Base-by-base conservation (phyloP, 2,329 filamentous ascomycete genomes). In the Talaromyces sp. region DNA sequence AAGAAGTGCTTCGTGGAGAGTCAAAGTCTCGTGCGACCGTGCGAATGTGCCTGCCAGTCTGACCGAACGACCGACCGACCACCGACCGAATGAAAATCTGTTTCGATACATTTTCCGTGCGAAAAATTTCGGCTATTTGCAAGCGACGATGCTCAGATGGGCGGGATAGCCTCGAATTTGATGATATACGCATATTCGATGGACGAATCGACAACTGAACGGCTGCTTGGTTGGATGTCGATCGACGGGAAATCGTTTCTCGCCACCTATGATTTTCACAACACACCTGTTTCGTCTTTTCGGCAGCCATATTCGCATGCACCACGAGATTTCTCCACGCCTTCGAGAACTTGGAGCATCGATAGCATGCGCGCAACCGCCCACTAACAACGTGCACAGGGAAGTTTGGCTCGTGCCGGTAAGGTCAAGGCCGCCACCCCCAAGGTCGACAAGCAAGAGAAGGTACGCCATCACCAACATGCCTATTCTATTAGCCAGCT, bases 361-460 rank as follows among this genome's bases (percentile, higher is more conserved):
- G 30, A 10, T 22, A 25, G n/a, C 44, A n/a, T 39, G 5, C 17
- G 11, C 10, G 22, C 25, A 25, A 17, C 22, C 39, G 17, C 17
- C 5, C 13, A 47, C 30, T 42, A 25, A 42, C 7, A 42, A 28
- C 25, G 2, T 33, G 10, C 1, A 55, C n/a, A 59, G 61, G 61
- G 61, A 81, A 92, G 89, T 77, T 88, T 92, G 80, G 89, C 89
- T 80, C 89, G 90, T 90, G 90, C 90, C 83, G 90, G 90, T 55
- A 65, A 95, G 87, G 91, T 95, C 88, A 93, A 93, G 89, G 92
- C 89, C 82, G 89, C 92, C 82, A 92, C 90, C 73, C 89, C 90
- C 76, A 92, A 92, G 87, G 62, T 63, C 62, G 62, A 63, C 55
- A 63, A 63, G 62, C 62, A 63, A 30, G 62, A 63, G 49, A 63